Conservation (phyloP, 2,329 filamentous ascomycete genomes). For the Ceratocystis lukuohia region DNA sequence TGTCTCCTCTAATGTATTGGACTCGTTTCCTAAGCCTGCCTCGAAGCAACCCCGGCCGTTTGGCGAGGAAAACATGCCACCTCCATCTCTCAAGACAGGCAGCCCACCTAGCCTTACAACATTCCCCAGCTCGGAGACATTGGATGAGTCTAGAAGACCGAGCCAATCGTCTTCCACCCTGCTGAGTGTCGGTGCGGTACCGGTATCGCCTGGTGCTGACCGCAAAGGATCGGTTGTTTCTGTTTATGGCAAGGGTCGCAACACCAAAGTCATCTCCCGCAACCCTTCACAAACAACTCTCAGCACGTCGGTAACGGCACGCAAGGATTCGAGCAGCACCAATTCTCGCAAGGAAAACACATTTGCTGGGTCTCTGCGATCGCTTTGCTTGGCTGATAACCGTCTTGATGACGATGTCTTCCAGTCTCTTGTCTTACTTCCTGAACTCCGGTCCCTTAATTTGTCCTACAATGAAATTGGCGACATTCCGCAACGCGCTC, state of each 20-base stretch:
- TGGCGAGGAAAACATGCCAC: constrained; percentile 35
- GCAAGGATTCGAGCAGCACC: constrained; percentile 74
- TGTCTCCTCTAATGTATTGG: constrained; percentile 85
- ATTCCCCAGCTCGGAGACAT: constrained; percentile 65
- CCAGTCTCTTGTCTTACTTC: constrained; percentile 70
- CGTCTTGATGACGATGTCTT: constrained; percentile 89
- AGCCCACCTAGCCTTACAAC: constrained; percentile 35
- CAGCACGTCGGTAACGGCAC: constrained; percentile 36
- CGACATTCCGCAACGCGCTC: constrained; percentile 77
- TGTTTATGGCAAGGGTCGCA: constrained; percentile 64
- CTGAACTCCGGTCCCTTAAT: constrained; percentile 78
- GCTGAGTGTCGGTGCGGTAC: constrained; percentile 62
- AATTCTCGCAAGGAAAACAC: constrained; percentile 70
- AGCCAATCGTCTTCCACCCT: constrained; percentile 71
- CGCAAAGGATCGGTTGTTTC: constrained; percentile 80
- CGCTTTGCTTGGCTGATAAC: constrained; percentile 86
- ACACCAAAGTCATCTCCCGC: constrained; percentile 70
- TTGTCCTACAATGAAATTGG: constrained; percentile 82
- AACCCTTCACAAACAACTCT: constrained; percentile 35
- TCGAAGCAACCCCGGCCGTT: constrained; percentile 51
- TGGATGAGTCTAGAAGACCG: constrained; percentile 50
- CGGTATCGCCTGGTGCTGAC: constrained; percentile 43
- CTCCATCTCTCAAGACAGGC: constrained; percentile 27
- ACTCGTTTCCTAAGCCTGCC: constrained; percentile 76
- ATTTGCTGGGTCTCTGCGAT: constrained; percentile 72